phyloP scores from a whole-genome alignment of 129 eudicot genomes.

The Flaveria robusta region DNA sequence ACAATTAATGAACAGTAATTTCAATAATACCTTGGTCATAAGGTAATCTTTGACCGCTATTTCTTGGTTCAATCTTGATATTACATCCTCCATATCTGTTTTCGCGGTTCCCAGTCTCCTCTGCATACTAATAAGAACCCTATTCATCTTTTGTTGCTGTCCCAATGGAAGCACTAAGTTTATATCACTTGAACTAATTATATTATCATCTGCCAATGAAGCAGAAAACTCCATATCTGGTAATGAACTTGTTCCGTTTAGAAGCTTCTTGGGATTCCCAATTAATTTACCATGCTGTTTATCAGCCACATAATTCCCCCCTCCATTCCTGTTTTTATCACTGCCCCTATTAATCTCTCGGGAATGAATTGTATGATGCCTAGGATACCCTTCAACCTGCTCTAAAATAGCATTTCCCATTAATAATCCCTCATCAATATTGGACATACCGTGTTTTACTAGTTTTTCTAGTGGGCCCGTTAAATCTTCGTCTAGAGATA shows the following conservation, averaged over 20 bases:
- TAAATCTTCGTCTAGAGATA: slow-evolving; percentile 68
- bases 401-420: slow-evolving; percentile 95
- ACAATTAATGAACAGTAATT: not conserved
- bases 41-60: slow-evolving; percentile 93
- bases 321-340: slow-evolving; percentile 47
- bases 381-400: slow-evolving; percentile 71
- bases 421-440: slow-evolving; percentile 89
- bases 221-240: slow-evolving; percentile 55
- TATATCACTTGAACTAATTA: slow-evolving; percentile 40
- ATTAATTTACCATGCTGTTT: slow-evolving; percentile 41
- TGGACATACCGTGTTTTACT: slow-evolving; percentile 78
- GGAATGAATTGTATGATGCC: slow-evolving; percentile 48
- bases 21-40: slow-evolving; percentile 68
- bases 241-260: slow-evolving; percentile 60
- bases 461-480: slow-evolving; percentile 72
- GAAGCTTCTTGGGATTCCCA: slow-evolving; percentile 53
- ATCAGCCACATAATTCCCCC: slow-evolving; percentile 44
- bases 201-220: slow-evolving; percentile 40
- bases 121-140: slow-evolving; percentile 73
- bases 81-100: slow-evolving; percentile 97
- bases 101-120: slow-evolving; percentile 84
- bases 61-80: slow-evolving; percentile 93
- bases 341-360: slow-evolving; percentile 40
- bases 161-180: slow-evolving; percentile 65
- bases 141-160: slow-evolving; percentile 74